Conservation (phyloP, 2,329 filamentous ascomycete species). For the Claviceps pazoutovae region DNA sequence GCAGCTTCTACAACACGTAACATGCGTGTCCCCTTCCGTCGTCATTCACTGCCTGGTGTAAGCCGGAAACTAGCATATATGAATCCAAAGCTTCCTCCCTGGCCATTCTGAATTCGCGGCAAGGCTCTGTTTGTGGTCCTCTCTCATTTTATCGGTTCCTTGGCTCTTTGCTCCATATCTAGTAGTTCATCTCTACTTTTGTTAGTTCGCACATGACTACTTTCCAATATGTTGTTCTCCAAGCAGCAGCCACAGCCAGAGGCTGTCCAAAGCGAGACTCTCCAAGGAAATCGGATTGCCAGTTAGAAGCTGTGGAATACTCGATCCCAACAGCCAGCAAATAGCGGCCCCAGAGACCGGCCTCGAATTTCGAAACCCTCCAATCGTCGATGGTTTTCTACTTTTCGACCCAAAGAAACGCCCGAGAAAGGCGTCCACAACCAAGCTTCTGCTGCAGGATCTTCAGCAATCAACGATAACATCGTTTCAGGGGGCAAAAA, state of each 20-base stretch:
- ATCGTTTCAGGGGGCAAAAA: not conserved
- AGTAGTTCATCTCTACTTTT: constrained; percentile 3
- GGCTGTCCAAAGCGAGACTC: constrained; percentile 3
- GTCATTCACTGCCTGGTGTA: not conserved
- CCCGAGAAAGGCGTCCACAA: not conserved
- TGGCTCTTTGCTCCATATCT: constrained; percentile 4
- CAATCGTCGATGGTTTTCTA: constrained; percentile 10
- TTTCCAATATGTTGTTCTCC: constrained; percentile 11
- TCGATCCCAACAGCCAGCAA: constrained; percentile 8
- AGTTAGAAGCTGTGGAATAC: constrained; percentile 17
- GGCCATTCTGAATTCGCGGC: not conserved
- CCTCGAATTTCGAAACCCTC: constrained; percentile 1
- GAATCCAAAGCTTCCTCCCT: not conserved
- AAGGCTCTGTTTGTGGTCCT: constrained; percentile 1
- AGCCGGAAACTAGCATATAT: not conserved
- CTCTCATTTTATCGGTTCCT: constrained; percentile 1
- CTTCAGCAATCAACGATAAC: not conserved
- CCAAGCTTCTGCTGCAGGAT: not conserved
- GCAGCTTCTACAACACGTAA: not conserved
- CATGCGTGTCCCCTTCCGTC: not conserved
- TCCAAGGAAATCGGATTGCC: constrained; percentile 6
- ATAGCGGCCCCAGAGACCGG: constrained; percentile 1
- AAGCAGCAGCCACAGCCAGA: constrained; percentile 8
- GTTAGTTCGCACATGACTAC: constrained; percentile 6
- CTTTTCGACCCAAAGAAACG: constrained; percentile 6